Evolutionary conservation across 768 basidiomycete genomes (phyloP), one percentile per base, ranked within the genome.

Genomic region (Agaricus subrufescens): DNA sequence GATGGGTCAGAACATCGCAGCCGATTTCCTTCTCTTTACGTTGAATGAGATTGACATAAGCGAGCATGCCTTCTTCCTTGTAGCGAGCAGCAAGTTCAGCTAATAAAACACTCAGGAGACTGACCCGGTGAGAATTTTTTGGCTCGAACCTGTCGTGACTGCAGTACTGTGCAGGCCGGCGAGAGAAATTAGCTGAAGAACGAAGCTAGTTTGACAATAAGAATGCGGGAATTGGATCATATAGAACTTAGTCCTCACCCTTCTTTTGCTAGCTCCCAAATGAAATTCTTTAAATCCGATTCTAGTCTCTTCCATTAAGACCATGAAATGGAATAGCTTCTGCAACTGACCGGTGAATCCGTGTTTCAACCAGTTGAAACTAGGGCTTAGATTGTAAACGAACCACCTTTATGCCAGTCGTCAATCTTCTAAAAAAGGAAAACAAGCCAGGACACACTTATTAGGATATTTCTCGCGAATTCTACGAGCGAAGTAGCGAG

Each of bases 341-440:
- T 7, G 11, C 34, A 34, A 34, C 34, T 34, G 34, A 85, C 85
- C 83, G 44, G 80, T 80, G 69, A 89, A 95, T 12, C 92, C 92
- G 62, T 87, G 84, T 26, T 76, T 79, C n/a, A 83, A 74, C 94
- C 93, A 96, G 68, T 95, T 94, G 76, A 96, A 96, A 65, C 91
- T 92, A 4, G 94, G 94, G 63, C 91, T 94, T 56, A 97, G 73
- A 67, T 96, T 97, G 67, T 95, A 97, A 23, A 96, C 93, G 61
- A 97, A 83, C 85, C 83, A 86, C 64, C 86, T 91, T 19, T 59
- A 6, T 1, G 39, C 40, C 56, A 56, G 51, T 61, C 50, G 23
- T 44, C 30, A 53, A 15, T 27, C 25, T 27, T n/a, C 34, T 19
- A 7, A 14, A 38, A 7, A 54, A 30, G 26, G 43, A 30, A 9